Percentiles rank a stretch among this genome's conserved stretches.
Evolutionary conservation across 345 rosid genomes (phyloP).

Genomic region (Dovyalis caffra): DNA sequence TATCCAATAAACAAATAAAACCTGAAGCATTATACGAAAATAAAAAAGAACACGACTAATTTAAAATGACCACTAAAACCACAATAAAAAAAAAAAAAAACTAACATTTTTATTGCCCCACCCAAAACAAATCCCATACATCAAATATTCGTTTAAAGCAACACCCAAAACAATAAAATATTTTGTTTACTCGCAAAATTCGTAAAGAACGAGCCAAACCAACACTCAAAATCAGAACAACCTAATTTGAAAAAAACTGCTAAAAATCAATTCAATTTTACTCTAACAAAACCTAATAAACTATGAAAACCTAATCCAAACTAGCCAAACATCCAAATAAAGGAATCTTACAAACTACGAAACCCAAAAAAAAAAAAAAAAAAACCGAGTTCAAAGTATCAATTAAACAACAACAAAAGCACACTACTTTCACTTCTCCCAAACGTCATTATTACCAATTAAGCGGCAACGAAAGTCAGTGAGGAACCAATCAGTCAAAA

Average conservation of each 20-base stretch:
- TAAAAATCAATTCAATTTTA: background rate
- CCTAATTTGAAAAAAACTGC: background rate
- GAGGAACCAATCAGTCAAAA: background rate
- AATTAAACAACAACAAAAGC: background rate
- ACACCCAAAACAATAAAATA: background rate
- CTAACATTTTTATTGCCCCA: background rate
- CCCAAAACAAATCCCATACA: background rate
- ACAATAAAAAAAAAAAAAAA: background rate
- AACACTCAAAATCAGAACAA: background rate
- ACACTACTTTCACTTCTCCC: background rate
- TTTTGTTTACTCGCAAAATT: background rate
- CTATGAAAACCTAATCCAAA: background rate
- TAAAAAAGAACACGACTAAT: background rate
- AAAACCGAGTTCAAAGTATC: conserved; percentile 1
- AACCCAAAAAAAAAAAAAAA: too few relatives aligned
- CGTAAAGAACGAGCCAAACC: background rate
- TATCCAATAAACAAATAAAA: background rate
- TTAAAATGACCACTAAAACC: background rate
- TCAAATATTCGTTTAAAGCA: background rate
- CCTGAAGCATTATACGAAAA: background rate
- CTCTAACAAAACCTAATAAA: background rate
- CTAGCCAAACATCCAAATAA: background rate
- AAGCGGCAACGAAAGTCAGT: background rate
- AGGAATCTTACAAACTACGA: too few relatives aligned
- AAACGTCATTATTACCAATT: background rate